Conservation (phyloP, 345 rosid species). For the Populus nigra region DNA sequence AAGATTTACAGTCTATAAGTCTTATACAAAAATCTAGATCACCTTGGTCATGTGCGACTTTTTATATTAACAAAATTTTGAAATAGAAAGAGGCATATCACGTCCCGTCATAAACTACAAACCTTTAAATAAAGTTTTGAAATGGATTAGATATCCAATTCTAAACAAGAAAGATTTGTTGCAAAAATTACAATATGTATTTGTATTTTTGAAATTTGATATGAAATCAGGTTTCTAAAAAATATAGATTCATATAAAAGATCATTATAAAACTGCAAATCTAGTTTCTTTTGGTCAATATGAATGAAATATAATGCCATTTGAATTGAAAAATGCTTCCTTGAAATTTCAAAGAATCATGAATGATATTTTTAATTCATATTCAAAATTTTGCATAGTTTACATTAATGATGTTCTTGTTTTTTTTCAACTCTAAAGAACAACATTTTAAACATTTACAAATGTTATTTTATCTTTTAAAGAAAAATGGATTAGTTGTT, state of each 20-base stretch:
- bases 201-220: background rate
- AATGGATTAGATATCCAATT: slow-evolving; percentile 1
- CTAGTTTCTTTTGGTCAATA: background rate
- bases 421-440: no score
- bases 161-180: background rate
- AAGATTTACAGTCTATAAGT: background rate
- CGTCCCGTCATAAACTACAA: background rate
- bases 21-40: background rate
- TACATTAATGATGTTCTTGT: no score
- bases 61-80: background rate
- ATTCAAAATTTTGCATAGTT: background rate
- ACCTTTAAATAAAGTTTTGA: background rate
- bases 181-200: no score
- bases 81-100: background rate
- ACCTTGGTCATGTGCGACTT: background rate
- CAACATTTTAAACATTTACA: no score
- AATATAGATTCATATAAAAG: background rate
- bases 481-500: no score
- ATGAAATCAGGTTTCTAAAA: background rate
- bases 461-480: no score
- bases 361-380: background rate
- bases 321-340: background rate
- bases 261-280: background rate
- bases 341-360: background rate
- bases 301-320: background rate